Base-by-base conservation (phyloP, 2,329 filamentous ascomycete species). In the Emmonsiellopsis sp. region DNA sequence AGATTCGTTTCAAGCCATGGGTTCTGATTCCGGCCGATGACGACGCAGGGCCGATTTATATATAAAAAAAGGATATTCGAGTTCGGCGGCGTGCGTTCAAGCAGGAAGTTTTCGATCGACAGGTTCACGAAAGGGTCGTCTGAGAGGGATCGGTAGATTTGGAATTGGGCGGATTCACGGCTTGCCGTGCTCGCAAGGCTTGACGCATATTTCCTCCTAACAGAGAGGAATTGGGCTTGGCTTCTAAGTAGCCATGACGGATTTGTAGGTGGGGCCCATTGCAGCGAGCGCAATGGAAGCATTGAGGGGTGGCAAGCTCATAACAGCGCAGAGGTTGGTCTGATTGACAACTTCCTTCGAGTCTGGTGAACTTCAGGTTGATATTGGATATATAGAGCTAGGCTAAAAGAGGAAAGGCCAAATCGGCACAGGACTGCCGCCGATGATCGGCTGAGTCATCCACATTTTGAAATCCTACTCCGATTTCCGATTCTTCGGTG, bases 1-100 rank as follows among this genome's bases (percentile, higher is more conserved):
- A 96, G 77, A 66, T 95, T 88, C 57, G 88, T 84, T 73, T 98
- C 93, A 7, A 88, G 78, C 93, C 92, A 98, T 52, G 93, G 93
- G 68, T 98, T 98, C 74, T 98, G 93, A 68, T 98, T 98, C 56
- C 93, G 84, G 43, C 93, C 93, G 60, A 98, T 85, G 65, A 98
- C 85, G 55, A 98, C 80, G 67, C 88, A 90, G 0, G 92, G 90
- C 39, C 82, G 72, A 71, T 98, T 97, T 62, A 83, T 81, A 73
- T 97, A 98, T 49, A 96, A 80, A 53, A 97, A 87, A 2, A 97
- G 80, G 49, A 97, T 71, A 11, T 81, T 85, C 10, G 89, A 89
- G 56, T 86, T 80, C 6, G 82, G 75, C 1, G 84, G 80, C 0
- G 86, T 85, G 52, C 83, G 82, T 62, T 88, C 83, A 6, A 97